Evolutionary conservation across 2,329 filamentous ascomycete genomes (phyloP), one percentile per base, ranked within the genome.

Genomic region (Aspergillus sp.): DNA sequence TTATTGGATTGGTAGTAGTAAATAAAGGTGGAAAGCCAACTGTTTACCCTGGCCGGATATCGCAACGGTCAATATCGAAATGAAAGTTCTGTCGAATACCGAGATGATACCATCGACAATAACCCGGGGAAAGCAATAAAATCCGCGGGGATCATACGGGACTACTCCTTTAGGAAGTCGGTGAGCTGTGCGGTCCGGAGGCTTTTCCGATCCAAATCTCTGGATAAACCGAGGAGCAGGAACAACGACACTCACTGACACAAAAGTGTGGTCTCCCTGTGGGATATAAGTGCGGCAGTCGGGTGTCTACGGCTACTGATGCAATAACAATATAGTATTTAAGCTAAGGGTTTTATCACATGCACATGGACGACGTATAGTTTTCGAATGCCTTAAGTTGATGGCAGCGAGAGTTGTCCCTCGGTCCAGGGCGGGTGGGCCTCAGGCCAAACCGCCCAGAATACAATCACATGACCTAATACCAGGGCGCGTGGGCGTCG

Each of bases 161-260:
- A 58, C 58, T 57, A 40, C 70, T 69, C 52, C 52, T 63, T 71
- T 70, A 64, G 71, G 71, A 49, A 62, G 61, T 67, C 71, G 71
- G 71, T 73, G 71, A 73, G 66, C 56, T 21, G 44, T 24, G 3
- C 14, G 64, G 59, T 51, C 59, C 63, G 62, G 57, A 60, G 59
- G 39, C 31, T 57, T 61, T 64, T 55, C 58, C 52, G 56, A 55
- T 52, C 15, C 35, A 23, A 31, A 27, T 27, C 9, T 8, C 7
- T 27, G 27, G 27, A 31, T 31, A 31, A 31, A 11, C 15, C 3
- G 17, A 33, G 31, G 8, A 35, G 46, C n/a, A 21, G 15, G 17
- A 43, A 19, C 40, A 43, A 11, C n/a, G 21, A 6, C n/a, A 19
- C 21, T 17, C 40, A 17, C n/a, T 15, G 35, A 7, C 35, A 14